Percentiles rank a stretch among this genome's conserved stretches.
phyloP scores from a whole-genome alignment of 2,329 filamentous ascomycete species.

The Exophiala sp. region DNA sequence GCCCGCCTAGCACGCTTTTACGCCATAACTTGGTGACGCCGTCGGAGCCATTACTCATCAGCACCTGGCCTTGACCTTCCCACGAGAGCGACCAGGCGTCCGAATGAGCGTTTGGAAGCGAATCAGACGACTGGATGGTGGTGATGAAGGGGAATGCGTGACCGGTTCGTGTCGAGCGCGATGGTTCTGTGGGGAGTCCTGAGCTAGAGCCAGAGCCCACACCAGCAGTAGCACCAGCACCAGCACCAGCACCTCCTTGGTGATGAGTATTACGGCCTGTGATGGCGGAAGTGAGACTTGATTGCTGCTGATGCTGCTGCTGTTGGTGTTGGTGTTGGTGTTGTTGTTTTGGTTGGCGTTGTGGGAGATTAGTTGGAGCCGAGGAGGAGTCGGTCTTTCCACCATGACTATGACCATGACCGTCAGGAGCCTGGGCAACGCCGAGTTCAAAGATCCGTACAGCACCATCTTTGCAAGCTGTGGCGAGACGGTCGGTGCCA shows the following conservation, averaged over 20 bases:
- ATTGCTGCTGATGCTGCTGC: conserved; percentile 21
- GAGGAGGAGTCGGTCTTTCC: not conserved
- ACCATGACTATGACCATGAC: no score
- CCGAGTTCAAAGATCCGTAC: conserved; percentile 79
- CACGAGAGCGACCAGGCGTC: conserved; percentile 27
- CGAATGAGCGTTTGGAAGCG: conserved; percentile 20
- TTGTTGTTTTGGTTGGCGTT: not conserved
- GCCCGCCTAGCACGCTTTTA: conserved; percentile 14
- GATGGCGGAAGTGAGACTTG: conserved; percentile 28
- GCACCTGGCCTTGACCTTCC: conserved; percentile 25
- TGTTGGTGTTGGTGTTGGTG: conserved; percentile 4
- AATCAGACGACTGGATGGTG: conserved; percentile 6
- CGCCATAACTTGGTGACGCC: conserved; percentile 24
- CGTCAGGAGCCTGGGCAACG: conserved; percentile 5
- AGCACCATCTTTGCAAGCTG: conserved; percentile 85
- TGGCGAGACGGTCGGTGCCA: conserved; percentile 84
- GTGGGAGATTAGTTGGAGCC: not conserved
- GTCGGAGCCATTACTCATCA: conserved; percentile 26
- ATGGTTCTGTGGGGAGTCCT: not conserved
- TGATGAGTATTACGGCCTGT: conserved; percentile 12
- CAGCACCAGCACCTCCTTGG: not conserved
- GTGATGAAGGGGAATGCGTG: conserved; percentile 22
- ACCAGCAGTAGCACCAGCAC: no score
- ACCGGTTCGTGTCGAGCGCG: conserved; percentile 9
- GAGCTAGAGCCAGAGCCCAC: no score